Evolutionary conservation across 2,329 filamentous ascomycete genomes (phyloP).

Genomic region (Aspergillus sp.): DNA sequence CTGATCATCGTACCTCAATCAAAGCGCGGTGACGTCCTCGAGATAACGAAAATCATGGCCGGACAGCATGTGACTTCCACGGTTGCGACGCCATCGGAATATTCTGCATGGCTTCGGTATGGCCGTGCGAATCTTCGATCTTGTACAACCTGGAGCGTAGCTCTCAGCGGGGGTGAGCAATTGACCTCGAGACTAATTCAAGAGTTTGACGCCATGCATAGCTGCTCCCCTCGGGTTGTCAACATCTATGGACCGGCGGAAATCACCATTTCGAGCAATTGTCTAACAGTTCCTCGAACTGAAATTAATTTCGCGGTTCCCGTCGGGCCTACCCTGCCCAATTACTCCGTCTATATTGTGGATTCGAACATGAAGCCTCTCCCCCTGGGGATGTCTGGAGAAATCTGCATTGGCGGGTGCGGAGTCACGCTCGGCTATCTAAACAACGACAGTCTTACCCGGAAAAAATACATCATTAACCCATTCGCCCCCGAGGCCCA

Average conservation of each 20-base stretch:
- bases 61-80: background rate
- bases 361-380: conserved; percentile 40
- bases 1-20: background rate
- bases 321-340: conserved; percentile 31
- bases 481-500: conserved; percentile 2
- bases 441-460: conserved; percentile 15
- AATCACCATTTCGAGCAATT: conserved; percentile 20
- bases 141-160: background rate
- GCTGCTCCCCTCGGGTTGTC: conserved; percentile 13
- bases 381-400: conserved; percentile 44
- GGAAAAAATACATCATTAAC: conserved; percentile 20
- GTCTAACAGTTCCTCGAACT: conserved; percentile 14
- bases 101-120: background rate
- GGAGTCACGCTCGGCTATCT: conserved; percentile 21
- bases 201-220: conserved; percentile 15
- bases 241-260: conserved; percentile 33
- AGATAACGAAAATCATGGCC: background rate
- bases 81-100: background rate
- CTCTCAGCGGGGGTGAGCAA: conserved; percentile 25
- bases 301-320: conserved; percentile 16
- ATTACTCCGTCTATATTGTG: conserved; percentile 43
- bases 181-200: conserved; percentile 7
- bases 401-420: conserved; percentile 41
- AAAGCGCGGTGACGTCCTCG: background rate
- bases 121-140: background rate